Base-by-base conservation (phyloP, 495 filamentous ascomycete genomes). In the Aspergillus asperescens region DNA sequence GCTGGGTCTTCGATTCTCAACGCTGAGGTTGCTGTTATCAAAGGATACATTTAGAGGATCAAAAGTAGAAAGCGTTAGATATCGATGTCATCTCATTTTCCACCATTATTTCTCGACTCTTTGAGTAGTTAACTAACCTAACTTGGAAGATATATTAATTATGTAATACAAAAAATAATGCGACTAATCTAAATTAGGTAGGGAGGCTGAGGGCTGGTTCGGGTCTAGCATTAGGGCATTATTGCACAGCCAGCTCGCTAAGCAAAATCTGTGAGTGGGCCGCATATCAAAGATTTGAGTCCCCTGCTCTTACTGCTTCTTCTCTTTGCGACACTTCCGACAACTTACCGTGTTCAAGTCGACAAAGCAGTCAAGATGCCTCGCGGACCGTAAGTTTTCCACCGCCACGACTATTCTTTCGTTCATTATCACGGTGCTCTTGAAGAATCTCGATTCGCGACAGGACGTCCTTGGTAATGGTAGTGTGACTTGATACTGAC, bases 1-100 rank as follows among this genome's bases (percentile, higher is more conserved):
- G 90, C 93, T 8, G 93, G 93, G 27, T 93, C 88, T 7, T 95
- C 89, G 13, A 94, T 96, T 65, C 71, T 98, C 50, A 96, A 96
- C 66, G 89, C 90, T 10, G 93, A 96, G 67, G 89, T 90, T 28
- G 91, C 92, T 29, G 82, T 96, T 20, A 79, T 96, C 43, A 94
- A 90, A 73, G 93, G 91, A 7, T 88, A 84, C 58, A 76, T 90
- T 56, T 91, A 79, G 73, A 60, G 23, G 12, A 45, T 7, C 50
- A 45, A 50, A 60, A 62, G 57, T 62, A 47, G 44, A 45, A 52
- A 45, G 50, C 50, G 29, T 24, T 34, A 44, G 22, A 53, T 48
- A 50, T 50, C 16, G 22, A 34, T 25, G 31, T 19, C 28, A 18
- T 43, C 8, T 15, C 19, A 34, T n/a, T 18, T 18, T 35, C n/a